Evolutionary conservation across 768 basidiomycete species (phyloP).

Genomic region (Dacryopinax spathularia): DNA sequence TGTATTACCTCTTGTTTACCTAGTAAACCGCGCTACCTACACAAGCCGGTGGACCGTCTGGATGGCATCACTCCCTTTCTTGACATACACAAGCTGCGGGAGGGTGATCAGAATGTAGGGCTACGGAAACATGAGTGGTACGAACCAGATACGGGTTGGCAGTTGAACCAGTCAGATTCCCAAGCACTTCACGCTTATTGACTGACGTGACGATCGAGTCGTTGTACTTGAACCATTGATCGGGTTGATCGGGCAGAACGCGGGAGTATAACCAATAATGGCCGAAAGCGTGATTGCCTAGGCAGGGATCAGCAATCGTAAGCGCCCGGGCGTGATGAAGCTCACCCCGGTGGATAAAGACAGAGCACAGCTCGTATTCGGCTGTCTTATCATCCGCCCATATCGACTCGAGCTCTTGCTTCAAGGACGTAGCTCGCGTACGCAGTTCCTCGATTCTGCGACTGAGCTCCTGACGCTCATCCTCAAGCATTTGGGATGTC

Average conservation of each 20-base stretch:
- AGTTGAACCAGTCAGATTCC: constrained; percentile 76
- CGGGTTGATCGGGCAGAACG: constrained; percentile 61
- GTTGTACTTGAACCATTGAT: constrained; percentile 94
- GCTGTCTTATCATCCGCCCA: constrained; percentile 56
- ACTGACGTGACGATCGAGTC: constrained; percentile 74
- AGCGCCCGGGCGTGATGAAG: no score
- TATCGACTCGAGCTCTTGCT: constrained; percentile 52
- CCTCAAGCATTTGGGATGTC: constrained; percentile 36
- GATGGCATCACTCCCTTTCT: constrained; percentile 63
- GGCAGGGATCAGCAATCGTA: background rate
- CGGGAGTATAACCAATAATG: constrained; percentile 96
- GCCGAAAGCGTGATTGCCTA: constrained; percentile 31
- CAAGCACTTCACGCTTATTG: constrained; percentile 66
- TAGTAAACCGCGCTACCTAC: background rate
- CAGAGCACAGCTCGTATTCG: constrained; percentile 82
- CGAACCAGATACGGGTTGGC: constrained; percentile 82
- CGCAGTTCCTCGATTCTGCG: constrained; percentile 46
- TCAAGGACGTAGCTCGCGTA: constrained; percentile 37
- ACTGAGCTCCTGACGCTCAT: constrained; percentile 40
- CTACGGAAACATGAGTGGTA: constrained; percentile 5
- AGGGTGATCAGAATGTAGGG: background rate
- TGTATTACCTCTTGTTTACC: no score
- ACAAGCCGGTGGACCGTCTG: constrained; percentile 34
- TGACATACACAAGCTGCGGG: constrained; percentile 62
- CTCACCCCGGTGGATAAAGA: constrained; percentile 29